These are phyloP conservation scores for Boletus huronensis DNA, from an alignment of 768 basidiomycete genomes.

Conservation along the genomic window DNA sequence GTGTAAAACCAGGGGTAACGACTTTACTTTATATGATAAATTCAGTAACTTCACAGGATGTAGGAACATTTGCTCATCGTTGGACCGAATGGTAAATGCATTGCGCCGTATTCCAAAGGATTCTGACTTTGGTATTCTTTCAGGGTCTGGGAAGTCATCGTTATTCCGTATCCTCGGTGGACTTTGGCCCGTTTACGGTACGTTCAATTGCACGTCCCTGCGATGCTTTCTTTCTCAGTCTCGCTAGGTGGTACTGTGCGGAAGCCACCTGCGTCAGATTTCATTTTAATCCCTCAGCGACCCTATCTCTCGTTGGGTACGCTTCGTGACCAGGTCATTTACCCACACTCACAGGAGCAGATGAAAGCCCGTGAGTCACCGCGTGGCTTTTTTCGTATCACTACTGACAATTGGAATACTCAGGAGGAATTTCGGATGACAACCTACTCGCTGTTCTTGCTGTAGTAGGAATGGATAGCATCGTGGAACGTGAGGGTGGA, in stretches of 20 bases:
- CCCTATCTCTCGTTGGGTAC: constrained; percentile 95
- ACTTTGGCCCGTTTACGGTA: constrained; percentile 80
- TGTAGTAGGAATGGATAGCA: constrained; percentile 77
- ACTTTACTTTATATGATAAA: background rate
- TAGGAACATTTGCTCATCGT: constrained; percentile 91
- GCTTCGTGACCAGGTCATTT: constrained; percentile 93
- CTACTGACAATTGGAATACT: constrained; percentile 5
- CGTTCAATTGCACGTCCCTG: background rate
- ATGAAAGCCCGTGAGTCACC: constrained; percentile 68
- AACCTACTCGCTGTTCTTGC: constrained; percentile 70
- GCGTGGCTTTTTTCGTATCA: background rate
- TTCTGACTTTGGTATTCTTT: background rate
- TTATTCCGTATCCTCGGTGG: constrained; percentile 96
- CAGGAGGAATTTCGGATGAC: constrained; percentile 70
- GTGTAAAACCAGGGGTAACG: constrained; percentile 78
- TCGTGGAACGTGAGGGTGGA: constrained; percentile 95
- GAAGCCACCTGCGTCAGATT: constrained; percentile 84
- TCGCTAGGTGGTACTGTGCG: constrained; percentile 65
- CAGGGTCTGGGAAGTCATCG: constrained; percentile 85
- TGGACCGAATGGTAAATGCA: constrained; percentile 79
- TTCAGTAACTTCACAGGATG: background rate
- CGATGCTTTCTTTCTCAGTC: constrained; percentile 11
- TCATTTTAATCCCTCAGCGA: constrained; percentile 93
- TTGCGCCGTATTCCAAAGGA: background rate
- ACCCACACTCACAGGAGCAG: constrained; percentile 79